phyloP scores from a whole-genome alignment of 2,329 filamentous ascomycete species.

The Fusarium anguioides region DNA sequence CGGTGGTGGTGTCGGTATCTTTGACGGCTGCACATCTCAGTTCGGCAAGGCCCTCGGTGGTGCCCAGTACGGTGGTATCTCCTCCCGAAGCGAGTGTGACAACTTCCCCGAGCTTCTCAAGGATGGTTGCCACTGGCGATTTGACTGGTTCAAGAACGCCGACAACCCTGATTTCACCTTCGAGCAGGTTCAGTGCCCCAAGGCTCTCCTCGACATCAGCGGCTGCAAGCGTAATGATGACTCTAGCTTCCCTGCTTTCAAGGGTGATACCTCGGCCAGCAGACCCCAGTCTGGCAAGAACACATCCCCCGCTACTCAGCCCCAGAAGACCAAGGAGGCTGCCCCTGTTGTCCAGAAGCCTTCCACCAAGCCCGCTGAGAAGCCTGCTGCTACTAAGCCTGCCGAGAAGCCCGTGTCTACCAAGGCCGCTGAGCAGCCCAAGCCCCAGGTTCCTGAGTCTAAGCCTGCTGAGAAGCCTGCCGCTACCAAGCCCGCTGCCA shows the following conservation, averaged over 20 bases:
- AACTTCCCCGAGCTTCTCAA: constrained; percentile 64
- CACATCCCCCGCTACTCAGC: constrained; percentile 1
- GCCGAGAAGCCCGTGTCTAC: constrained; percentile 22
- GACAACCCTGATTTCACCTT: constrained; percentile 68
- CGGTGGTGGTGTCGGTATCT: constrained; percentile 66
- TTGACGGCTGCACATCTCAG: constrained; percentile 62
- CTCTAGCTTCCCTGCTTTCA: constrained; percentile 43
- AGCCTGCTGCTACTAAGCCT: constrained; percentile 1
- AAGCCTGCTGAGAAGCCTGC: constrained; percentile 8
- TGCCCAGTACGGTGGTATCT: constrained; percentile 68
- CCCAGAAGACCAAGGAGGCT: constrained; percentile 21
- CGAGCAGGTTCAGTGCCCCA: constrained; percentile 66
- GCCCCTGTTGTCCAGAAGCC: constrained; percentile 25
- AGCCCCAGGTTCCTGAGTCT: too few relatives aligned
- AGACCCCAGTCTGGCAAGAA: constrained; percentile 21
- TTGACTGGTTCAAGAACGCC: constrained; percentile 70
- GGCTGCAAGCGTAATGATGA: constrained; percentile 52
- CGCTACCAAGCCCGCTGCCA: constrained; percentile 3
- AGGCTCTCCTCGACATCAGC: constrained; percentile 56
- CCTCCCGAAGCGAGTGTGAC: constrained; percentile 61
- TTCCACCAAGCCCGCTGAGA: constrained; percentile 11
- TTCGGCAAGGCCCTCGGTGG: constrained; percentile 60
- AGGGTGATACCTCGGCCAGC: constrained; percentile 17
- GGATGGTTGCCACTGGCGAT: constrained; percentile 71
- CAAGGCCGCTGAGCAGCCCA: constrained; percentile 9